phyloP scores from a whole-genome alignment of 2,329 filamentous ascomycete genomes.

The Diplodia scrobiculata region DNA sequence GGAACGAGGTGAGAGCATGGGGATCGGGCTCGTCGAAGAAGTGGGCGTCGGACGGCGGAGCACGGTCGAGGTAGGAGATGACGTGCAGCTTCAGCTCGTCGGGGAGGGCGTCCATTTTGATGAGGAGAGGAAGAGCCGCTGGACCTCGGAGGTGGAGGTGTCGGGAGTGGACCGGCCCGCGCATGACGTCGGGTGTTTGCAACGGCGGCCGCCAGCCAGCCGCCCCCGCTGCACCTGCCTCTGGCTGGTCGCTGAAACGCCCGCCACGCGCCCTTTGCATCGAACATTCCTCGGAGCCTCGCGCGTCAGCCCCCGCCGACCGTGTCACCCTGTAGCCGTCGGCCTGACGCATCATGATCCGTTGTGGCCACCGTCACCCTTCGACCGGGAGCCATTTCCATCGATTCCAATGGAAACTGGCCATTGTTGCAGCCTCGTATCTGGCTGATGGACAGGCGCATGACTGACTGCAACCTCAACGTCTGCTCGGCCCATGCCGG shows the following conservation, averaged over 20 bases:
- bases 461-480: conserved; percentile 21
- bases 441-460: not conserved
- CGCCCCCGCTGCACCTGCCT: not conserved
- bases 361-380: not conserved
- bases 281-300: not conserved
- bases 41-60: conserved; percentile 40
- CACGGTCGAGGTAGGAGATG: conserved; percentile 37
- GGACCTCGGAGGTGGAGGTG: not conserved
- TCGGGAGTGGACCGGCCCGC: conserved; percentile 18
- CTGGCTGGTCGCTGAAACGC: not conserved
- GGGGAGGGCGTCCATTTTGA: conserved; percentile 39
- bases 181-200: conserved; percentile 6
- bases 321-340: not conserved
- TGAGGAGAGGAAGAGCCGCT: not conserved
- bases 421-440: conserved; percentile 2
- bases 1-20: conserved; percentile 32
- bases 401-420: not conserved
- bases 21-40: conserved; percentile 40
- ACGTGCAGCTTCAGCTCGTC: conserved; percentile 45
- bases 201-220: not conserved
- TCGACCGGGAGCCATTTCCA: not conserved
- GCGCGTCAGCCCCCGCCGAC: not conserved
- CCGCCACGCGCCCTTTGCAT: not conserved
- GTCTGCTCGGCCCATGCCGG: not conserved
- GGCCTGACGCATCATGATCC: not conserved